Conservation (phyloP, 1,284 basidiomycete species). For the Leccinum colubrinum region DNA sequence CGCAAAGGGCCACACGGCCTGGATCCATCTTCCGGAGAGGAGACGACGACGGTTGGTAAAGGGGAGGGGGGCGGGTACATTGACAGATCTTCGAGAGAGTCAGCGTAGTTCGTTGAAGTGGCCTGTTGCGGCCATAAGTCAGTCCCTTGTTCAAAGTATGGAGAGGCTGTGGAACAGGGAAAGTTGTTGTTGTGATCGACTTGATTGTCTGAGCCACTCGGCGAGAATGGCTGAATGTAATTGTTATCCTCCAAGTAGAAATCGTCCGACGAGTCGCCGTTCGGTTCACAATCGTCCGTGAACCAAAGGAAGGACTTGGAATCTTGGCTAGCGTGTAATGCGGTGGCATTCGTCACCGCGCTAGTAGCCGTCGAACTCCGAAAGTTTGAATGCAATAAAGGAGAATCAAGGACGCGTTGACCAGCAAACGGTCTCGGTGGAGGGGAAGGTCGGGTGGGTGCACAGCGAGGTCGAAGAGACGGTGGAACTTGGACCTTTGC, state of each 20-base stretch:
- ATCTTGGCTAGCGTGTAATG: conserved; percentile 17
- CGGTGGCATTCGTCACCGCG: conserved; percentile 39
- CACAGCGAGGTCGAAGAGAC: conserved; percentile 12
- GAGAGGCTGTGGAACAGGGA: neutral
- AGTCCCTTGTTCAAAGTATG: neutral
- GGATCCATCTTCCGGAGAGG: conserved; percentile 31
- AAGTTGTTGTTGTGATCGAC: neutral
- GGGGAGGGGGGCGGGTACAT: conserved; percentile 37
- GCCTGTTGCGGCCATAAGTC: conserved; percentile 20
- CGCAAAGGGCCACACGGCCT: conserved; percentile 14
- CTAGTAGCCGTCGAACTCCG: conserved; percentile 55
- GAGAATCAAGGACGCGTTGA: conserved; percentile 43
- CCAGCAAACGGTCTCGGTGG: conserved; percentile 8
- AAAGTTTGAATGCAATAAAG: conserved; percentile 64
- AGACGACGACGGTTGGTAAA: conserved; percentile 47
- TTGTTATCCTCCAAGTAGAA: conserved; percentile 12
- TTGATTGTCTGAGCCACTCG: neutral
- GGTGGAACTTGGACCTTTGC: conserved; percentile 4
- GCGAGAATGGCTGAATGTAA: neutral
- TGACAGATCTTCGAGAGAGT: conserved; percentile 5
- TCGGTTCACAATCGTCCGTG: conserved; percentile 23
- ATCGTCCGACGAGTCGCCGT: conserved; percentile 2
- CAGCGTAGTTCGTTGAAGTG: conserved; percentile 2
- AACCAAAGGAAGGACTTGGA: conserved; percentile 30
- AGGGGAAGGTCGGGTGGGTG: neutral